Evolutionary conservation across 1,139 yeast genomes (phyloP), one percentile per base, ranked within the genome.

Genomic region (Yamadazyma dushanensis): DNA sequence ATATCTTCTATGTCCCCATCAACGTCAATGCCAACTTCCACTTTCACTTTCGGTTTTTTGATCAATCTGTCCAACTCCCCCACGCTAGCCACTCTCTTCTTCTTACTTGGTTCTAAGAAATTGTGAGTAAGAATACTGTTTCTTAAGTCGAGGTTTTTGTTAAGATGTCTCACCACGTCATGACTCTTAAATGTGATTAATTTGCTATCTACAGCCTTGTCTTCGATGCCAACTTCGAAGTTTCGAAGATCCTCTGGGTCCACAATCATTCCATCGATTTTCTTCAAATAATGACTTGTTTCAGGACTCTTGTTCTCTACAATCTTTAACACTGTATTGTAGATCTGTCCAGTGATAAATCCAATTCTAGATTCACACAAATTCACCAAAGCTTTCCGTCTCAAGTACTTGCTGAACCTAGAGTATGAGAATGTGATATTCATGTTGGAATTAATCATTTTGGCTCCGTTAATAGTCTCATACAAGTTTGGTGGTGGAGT

Each of bases 331-430:
- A 83, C 78, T 7, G 72, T 61, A 35, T 73, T 69, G 54, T 84
- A 92, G 6, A 94, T 72, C 34, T 70, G 63, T 0, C 95, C 74
- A 0, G 94, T 70, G 3, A 83, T 59, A 9, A 71, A 59, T 5
- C 98, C 98, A 31, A 89, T 62, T 40, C 90, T 72, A 32, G 83
- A 80, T 26, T 71, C 70, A 14, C 83, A 86, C 35, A 85, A 70
- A 27, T 76, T 76, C 1, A 70, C 76, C 19, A 92, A 68, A 43
- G 84, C 84, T 27, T 66, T 61, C 11, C 84, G 73, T 45, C 97
- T 73, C 50, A 82, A 70, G 29, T 76, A 63, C 49, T 88, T 83
- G 39, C 84, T 70, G 51, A 76, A 88, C 46, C 95, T 68, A 22
- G 76, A 73, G 39, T 84, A 69, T 50, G 82, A 83, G 49, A 89